phyloP scores from a whole-genome alignment of 2,329 filamentous ascomycete genomes.

The Arthrinium puccinioides region DNA sequence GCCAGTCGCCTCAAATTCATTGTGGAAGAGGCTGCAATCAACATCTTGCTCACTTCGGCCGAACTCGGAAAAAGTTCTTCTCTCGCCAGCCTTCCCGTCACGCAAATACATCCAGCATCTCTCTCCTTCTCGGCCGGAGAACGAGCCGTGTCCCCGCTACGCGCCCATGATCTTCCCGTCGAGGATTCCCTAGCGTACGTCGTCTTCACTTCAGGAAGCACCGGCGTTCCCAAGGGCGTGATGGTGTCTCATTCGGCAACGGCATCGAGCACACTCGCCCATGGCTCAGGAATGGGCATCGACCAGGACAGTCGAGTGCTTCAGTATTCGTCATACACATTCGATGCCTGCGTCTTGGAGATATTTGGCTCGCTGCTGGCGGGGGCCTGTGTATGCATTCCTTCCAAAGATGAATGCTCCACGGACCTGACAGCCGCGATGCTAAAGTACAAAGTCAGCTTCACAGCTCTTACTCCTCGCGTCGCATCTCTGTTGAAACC shows the following conservation, averaged over 20 bases:
- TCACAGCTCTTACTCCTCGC: conserved; percentile 50
- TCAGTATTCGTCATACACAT: conserved; percentile 29
- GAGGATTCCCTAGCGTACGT: background rate
- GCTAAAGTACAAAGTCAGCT: conserved; percentile 40
- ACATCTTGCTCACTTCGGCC: background rate
- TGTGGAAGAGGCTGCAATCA: background rate
- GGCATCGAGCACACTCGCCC: too few relatives aligned
- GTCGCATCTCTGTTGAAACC: conserved; percentile 41
- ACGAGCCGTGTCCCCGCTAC: background rate
- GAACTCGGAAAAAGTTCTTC: background rate
- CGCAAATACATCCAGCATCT: background rate
- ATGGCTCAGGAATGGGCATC: conserved; percentile 37
- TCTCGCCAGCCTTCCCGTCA: background rate
- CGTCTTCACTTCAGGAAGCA: background rate
- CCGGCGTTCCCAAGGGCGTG: background rate
- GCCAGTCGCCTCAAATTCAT: background rate
- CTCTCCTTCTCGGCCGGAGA: background rate
- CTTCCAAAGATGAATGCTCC: conserved; percentile 39
- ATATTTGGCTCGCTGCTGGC: conserved; percentile 43
- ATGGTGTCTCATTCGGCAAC: background rate
- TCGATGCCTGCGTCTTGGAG: conserved; percentile 45
- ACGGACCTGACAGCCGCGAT: conserved; percentile 44
- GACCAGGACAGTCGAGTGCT: conserved; percentile 13
- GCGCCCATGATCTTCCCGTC: background rate
- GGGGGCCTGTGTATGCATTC: conserved; percentile 54